Conservation (phyloP, 148 eudicot species). For the Fagopyrum tataricum region DNA sequence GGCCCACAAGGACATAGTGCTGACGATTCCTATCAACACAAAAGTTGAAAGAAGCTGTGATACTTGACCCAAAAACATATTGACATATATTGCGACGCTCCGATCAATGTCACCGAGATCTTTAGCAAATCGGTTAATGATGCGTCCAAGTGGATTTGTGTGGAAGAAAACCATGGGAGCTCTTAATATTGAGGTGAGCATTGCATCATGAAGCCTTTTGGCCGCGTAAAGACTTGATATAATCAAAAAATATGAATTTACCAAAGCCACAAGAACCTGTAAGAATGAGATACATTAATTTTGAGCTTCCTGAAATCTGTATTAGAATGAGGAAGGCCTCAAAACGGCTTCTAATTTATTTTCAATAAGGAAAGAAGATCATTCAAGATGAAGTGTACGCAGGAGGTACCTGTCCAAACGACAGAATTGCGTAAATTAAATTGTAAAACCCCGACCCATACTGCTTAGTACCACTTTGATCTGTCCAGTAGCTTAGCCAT, state of each 20-base stretch:
- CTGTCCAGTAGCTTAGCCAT: constrained; percentile 92
- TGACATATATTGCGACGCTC: constrained; percentile 62
- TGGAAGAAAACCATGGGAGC: constrained; percentile 98
- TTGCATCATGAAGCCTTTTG: constrained; percentile 72
- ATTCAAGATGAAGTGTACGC: background rate
- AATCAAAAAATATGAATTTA: constrained; percentile 84
- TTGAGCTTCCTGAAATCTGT: background rate
- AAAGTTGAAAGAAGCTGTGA: constrained; percentile 88
- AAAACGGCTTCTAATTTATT: no score
- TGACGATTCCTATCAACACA: constrained; percentile 84
- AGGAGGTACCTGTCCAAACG: constrained; percentile 63
- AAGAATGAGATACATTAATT: constrained; percentile 6
- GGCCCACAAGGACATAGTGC: constrained; percentile 97
- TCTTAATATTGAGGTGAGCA: constrained; percentile 78
- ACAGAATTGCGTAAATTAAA: constrained; percentile 60
- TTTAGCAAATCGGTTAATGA: constrained; percentile 92
- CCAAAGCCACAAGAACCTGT: constrained; percentile 71
- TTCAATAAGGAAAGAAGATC: background rate
- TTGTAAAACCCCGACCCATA: constrained; percentile 58
- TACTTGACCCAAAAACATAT: constrained; percentile 75
- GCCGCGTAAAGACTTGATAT: constrained; percentile 89
- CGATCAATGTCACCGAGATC: constrained; percentile 92
- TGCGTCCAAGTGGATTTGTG: constrained; percentile 90
- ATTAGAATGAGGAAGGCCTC: background rate
- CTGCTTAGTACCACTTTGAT: constrained; percentile 41